phyloP scores from a whole-genome alignment of 805 yeast genomes.

The Metschnikowia cubensis region DNA sequence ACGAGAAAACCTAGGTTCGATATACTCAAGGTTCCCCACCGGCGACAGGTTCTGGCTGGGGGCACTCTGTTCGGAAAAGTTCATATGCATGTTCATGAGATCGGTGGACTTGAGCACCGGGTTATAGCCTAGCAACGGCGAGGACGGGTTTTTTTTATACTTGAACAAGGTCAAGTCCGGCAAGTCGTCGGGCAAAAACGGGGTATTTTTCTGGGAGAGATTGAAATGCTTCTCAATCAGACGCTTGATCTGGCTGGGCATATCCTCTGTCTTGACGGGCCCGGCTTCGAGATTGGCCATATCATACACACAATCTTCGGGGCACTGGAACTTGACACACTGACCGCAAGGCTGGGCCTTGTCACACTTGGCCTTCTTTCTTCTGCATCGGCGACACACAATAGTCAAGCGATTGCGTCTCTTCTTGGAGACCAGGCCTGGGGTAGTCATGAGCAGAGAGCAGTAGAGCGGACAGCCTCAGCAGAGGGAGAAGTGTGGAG shows the following conservation, averaged over 20 bases:
- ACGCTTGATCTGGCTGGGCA: not conserved
- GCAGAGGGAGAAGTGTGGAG: too few relatives aligned
- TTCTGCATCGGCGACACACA: constrained; percentile 18
- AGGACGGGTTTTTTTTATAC: not conserved
- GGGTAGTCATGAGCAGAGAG: not conserved
- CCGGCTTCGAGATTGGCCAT: not conserved
- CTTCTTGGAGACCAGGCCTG: constrained; percentile 2
- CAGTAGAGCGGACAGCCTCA: not conserved
- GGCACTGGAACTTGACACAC: constrained; percentile 12
- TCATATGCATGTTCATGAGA: constrained; percentile 16
- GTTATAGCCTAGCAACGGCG: constrained; percentile 12
- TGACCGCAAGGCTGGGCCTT: constrained; percentile 12
- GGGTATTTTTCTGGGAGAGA: not conserved
- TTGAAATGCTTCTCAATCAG: constrained; percentile 1
- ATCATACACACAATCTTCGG: constrained; percentile 14
- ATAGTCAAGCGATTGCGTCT: constrained; percentile 14
- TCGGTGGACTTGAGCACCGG: constrained; percentile 14
- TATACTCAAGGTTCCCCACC: constrained; percentile 4
- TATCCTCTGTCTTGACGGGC: not conserved
- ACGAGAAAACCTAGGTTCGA: constrained; percentile 4
- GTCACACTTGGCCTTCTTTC: constrained; percentile 16
- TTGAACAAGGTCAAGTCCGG: not conserved
- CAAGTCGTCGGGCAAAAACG: not conserved
- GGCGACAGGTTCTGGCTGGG: not conserved
- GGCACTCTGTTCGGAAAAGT: not conserved